These are phyloP conservation scores for Macrophomina tecta DNA, from an alignment of 2,329 filamentous ascomycete genomes.

Conservation along the genomic window DNA sequence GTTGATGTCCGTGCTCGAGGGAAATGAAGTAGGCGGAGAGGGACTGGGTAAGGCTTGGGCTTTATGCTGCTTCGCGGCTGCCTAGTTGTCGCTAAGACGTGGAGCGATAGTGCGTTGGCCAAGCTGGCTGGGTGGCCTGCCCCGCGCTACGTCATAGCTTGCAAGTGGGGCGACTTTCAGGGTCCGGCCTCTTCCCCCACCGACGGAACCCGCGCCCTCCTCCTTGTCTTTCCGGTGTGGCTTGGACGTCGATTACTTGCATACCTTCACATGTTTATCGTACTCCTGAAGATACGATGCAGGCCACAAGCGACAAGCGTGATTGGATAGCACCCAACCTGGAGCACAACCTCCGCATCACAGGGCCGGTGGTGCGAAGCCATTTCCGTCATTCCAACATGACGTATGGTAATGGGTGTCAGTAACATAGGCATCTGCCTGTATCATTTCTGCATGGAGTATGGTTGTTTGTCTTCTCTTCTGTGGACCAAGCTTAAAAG, in stretches of 20 bases:
- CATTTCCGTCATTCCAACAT: no score
- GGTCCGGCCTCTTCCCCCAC: not conserved
- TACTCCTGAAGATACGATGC: not conserved
- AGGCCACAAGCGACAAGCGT: not conserved
- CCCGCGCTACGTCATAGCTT: constrained; percentile 8
- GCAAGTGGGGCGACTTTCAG: constrained; percentile 11
- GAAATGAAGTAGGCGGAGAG: not conserved
- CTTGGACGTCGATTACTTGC: not conserved
- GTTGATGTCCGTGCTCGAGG: constrained; percentile 1
- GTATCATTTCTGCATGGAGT: no score
- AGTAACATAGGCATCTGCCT: no score
- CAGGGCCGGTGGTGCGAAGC: no score
- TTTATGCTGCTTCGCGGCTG: constrained; percentile 4
- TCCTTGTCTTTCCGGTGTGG: not conserved
- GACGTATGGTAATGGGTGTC: no score
- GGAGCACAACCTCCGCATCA: no score
- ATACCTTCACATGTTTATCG: not conserved
- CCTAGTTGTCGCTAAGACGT: not conserved
- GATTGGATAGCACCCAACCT: no score
- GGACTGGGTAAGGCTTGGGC: not conserved
- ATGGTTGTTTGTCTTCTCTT: no score
- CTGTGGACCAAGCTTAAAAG: no score
- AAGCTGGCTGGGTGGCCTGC: constrained; percentile 1
- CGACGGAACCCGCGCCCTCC: constrained; percentile 15
- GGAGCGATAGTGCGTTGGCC: constrained; percentile 8